Conservation (phyloP, 2,329 filamentous ascomycete genomes). For the Sporothrix globosa region DNA sequence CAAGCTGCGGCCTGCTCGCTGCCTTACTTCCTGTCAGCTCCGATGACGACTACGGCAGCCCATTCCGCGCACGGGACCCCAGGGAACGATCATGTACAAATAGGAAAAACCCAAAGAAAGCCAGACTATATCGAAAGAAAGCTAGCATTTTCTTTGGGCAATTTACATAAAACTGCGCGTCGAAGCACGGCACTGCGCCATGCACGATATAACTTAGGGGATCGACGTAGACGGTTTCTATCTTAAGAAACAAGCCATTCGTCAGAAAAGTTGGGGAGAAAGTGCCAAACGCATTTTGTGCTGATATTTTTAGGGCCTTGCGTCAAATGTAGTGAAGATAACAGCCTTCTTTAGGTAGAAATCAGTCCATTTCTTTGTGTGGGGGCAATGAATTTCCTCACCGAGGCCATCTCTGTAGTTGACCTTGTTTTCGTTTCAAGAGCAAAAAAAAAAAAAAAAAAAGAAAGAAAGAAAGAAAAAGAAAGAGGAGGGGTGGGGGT, state of each 20-base stretch:
- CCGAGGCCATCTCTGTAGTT: not conserved
- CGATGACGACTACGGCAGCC: not conserved
- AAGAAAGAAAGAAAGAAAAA: not conserved
- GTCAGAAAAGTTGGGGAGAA: not conserved
- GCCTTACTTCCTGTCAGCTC: not conserved
- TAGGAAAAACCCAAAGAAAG: not conserved
- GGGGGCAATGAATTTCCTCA: not conserved
- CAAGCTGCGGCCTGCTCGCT: not conserved
- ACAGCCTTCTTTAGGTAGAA: not conserved
- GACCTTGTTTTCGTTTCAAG: not conserved
- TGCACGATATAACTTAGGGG: not conserved
- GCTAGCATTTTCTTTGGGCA: not conserved
- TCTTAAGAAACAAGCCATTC: constrained; percentile 7
- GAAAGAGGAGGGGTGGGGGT: too few relatives aligned
- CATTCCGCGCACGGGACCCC: too few relatives aligned
- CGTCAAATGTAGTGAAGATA: not conserved
- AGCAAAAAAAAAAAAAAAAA: not conserved
- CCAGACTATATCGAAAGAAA: not conserved
- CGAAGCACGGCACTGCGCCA: not conserved
- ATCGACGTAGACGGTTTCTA: not conserved
- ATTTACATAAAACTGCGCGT: not conserved
- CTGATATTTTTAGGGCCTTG: not conserved
- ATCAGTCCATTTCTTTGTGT: not conserved
- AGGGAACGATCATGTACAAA: not conserved
- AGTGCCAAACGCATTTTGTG: not conserved